A percentile compares a stretch with the other conserved stretches of the same genome.
phyloP scores from a whole-genome alignment of 83 land plant genomes.

The Isoetes engelmannii region DNA sequence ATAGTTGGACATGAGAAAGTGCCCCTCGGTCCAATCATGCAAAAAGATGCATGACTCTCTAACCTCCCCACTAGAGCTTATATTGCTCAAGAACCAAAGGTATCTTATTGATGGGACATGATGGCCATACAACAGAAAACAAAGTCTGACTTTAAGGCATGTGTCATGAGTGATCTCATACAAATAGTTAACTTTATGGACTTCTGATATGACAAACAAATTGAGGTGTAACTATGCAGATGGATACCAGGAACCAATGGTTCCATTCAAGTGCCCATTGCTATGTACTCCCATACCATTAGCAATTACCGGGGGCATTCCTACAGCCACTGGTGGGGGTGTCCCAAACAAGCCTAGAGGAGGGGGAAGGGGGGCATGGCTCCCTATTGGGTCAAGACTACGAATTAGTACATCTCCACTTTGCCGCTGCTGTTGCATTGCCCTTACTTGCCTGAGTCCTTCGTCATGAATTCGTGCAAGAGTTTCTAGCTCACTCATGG shows the following conservation, averaged over 20 bases:
- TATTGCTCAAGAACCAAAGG: too few relatives aligned
- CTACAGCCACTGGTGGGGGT: conserved; percentile 51
- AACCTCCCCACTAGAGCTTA: too few relatives aligned
- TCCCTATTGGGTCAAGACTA: conserved; percentile 41
- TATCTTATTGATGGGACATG: too few relatives aligned
- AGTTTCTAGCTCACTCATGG: conserved; percentile 83
- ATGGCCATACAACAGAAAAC: too few relatives aligned
- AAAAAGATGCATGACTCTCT: too few relatives aligned
- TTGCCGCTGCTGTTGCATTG: conserved; percentile 56
- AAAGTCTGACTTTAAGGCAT: too few relatives aligned
- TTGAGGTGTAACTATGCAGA: conserved; percentile 22
- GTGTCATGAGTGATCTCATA: too few relatives aligned
- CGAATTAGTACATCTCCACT: conserved; percentile 32
- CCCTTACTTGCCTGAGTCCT: conserved; percentile 74
- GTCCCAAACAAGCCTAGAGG: conserved; percentile 49
- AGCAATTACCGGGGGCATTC: conserved; percentile 50
- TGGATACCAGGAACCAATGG: conserved; percentile 77
- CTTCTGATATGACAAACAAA: too few relatives aligned
- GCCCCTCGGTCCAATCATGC: too few relatives aligned
- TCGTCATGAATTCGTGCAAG: conserved; percentile 85
- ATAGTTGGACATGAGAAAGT: too few relatives aligned
- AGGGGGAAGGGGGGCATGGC: conserved; percentile 44
- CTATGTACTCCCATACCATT: conserved; percentile 64
- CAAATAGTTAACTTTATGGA: too few relatives aligned
- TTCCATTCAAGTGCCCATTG: conserved; percentile 80